These are phyloP conservation scores for Patellifolia procumbens DNA, from an alignment of 179 eudicot genomes.

Conservation along the genomic window DNA sequence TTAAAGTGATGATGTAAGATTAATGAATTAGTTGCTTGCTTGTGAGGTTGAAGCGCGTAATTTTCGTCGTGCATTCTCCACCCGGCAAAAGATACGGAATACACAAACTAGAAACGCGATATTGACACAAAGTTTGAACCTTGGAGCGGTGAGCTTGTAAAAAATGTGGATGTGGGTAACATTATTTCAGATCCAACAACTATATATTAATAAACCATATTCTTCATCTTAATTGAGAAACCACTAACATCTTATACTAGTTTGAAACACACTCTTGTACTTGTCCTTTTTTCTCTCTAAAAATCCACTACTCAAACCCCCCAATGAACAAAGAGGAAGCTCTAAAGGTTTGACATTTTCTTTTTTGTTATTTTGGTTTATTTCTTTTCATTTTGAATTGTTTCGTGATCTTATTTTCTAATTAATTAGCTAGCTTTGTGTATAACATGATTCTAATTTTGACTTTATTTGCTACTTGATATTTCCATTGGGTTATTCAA, in stretches of 20 bases:
- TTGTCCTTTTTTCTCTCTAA: background rate
- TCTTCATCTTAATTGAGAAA: background rate
- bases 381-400: background rate
- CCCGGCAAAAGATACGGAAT: no score
- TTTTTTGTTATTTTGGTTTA: background rate
- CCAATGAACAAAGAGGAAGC: background rate
- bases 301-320: background rate
- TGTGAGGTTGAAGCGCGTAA: no score
- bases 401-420: background rate
- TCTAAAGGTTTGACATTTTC: slow-evolving; percentile 1
- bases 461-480: background rate
- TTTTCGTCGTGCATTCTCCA: no score
- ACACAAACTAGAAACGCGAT: no score
- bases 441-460: background rate
- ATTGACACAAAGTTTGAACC: no score
- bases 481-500: background rate
- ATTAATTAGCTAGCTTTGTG: background rate
- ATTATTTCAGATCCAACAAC: background rate
- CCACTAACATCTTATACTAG: no score
- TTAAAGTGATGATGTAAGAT: no score
- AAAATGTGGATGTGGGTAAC: background rate
- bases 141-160: background rate
- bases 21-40: no score
- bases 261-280: no score
- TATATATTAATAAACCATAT: background rate